These are phyloP conservation scores for Thelephora ganbajun DNA, from an alignment of 768 basidiomycete species.

Conservation along the genomic window DNA sequence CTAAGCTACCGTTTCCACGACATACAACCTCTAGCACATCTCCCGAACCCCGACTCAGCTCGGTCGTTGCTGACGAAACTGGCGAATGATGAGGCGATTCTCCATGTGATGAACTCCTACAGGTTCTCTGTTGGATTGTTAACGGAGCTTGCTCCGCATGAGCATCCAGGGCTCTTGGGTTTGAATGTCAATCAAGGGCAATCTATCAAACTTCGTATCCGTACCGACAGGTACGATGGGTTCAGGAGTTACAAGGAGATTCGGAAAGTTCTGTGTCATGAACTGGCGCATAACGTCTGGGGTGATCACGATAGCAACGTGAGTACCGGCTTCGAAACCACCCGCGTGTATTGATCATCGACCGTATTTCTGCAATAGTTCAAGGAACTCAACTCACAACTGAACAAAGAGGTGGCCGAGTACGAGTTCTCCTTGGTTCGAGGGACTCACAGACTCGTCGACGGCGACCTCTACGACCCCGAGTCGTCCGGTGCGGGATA, in stretches of 20 bases:
- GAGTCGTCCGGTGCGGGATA: conserved; percentile 40
- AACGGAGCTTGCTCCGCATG: conserved; percentile 70
- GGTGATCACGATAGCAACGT: conserved; percentile 63
- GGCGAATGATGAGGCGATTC: conserved; percentile 57
- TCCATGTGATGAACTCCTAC: conserved; percentile 58
- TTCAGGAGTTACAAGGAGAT: conserved; percentile 53
- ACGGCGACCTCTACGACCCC: conserved; percentile 35
- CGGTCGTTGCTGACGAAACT: conserved; percentile 39
- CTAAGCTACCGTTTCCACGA: conserved; percentile 49
- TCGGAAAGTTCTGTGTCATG: conserved; percentile 61
- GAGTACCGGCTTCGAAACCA: conserved; percentile 14
- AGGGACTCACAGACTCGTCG: conserved; percentile 41
- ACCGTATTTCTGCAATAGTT: conserved; percentile 29
- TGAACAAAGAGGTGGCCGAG: conserved; percentile 59
- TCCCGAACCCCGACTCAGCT: conserved; percentile 50
- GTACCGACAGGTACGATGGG: conserved; percentile 62
- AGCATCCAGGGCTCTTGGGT: conserved; percentile 54
- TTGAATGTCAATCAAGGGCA: conserved; percentile 51
- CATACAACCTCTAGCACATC: conserved; percentile 44
- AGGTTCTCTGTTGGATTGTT: conserved; percentile 52
- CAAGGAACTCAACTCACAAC: conserved; percentile 58
- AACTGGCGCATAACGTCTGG: conserved; percentile 65
- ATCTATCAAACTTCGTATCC: conserved; percentile 50
- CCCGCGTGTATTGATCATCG: background rate
- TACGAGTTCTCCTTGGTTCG: conserved; percentile 40